These are phyloP conservation scores for Leucogyrophana mollusca DNA, from an alignment of 768 basidiomycete genomes.

Conservation along the genomic window DNA sequence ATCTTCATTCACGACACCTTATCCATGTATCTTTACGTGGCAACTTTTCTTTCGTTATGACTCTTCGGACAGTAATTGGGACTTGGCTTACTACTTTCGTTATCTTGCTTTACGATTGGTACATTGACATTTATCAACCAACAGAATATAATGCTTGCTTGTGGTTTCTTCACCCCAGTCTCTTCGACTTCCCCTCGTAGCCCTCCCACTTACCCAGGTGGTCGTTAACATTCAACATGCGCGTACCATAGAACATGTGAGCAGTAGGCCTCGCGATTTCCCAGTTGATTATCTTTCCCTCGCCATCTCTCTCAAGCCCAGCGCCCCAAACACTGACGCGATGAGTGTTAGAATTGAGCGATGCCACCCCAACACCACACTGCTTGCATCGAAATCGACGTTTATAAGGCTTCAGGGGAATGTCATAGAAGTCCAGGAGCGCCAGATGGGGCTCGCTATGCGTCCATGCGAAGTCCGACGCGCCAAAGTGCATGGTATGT, in stretches of 20 bases:
- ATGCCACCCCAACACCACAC: conserved; percentile 56
- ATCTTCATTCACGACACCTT: not conserved
- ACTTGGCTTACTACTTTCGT: no score
- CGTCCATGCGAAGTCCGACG: conserved; percentile 54
- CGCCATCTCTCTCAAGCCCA: conserved; percentile 50
- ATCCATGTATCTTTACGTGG: not conserved
- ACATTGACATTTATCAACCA: no score
- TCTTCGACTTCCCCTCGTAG: conserved; percentile 50
- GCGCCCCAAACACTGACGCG: conserved; percentile 60
- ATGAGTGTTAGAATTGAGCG: conserved; percentile 46
- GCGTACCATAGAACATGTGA: conserved; percentile 64
- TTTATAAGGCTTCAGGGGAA: conserved; percentile 55
- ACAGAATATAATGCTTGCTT: no score
- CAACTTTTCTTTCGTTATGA: no score
- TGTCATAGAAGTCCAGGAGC: conserved; percentile 45
- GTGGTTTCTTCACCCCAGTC: conserved; percentile 12
- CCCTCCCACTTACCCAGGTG: conserved; percentile 63
- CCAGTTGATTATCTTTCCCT: conserved; percentile 51
- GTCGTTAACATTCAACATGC: conserved; percentile 56
- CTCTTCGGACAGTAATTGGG: no score
- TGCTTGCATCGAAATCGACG: conserved; percentile 59
- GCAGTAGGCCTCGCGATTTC: conserved; percentile 57
- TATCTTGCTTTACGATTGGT: no score
- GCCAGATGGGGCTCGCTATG: conserved; percentile 33
- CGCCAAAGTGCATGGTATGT: conserved; percentile 56